Conservation (phyloP, 2,329 filamentous ascomycete species). For the Pyrenochaeta sp. region DNA sequence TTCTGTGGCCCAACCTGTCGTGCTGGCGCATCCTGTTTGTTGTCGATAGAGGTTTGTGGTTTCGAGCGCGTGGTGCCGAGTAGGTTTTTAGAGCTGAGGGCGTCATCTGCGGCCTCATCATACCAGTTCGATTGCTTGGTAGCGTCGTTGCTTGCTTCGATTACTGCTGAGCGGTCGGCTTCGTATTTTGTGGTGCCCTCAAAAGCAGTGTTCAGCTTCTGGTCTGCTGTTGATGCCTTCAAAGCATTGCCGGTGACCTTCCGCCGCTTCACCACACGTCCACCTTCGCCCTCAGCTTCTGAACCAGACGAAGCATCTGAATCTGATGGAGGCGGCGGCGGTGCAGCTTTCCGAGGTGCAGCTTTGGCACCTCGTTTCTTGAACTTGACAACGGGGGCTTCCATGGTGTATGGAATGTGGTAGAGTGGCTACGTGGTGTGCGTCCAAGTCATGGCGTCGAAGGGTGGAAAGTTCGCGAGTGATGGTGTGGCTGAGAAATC, state of each 20-base stretch:
- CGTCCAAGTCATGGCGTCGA: neutral
- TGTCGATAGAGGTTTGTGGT: slow-evolving; percentile 71
- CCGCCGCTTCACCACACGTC: slow-evolving; percentile 79
- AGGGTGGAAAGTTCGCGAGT: slow-evolving; percentile 34
- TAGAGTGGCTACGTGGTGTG: neutral
- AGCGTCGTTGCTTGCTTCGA: slow-evolving; percentile 80
- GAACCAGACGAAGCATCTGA: slow-evolving; percentile 73
- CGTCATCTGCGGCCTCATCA: slow-evolving; percentile 71
- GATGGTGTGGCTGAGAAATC: slow-evolving; percentile 36
- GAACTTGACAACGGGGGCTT: slow-evolving; percentile 72
- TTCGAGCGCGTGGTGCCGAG: slow-evolving; percentile 64
- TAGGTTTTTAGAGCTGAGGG: slow-evolving; percentile 63
- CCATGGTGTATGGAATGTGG: slow-evolving; percentile 36
- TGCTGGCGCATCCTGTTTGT: slow-evolving; percentile 76
- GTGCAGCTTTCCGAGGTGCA: slow-evolving; percentile 82
- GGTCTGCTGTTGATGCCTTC: slow-evolving; percentile 69
- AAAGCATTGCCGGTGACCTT: slow-evolving; percentile 73
- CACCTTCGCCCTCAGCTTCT: slow-evolving; percentile 72
- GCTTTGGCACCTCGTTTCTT: slow-evolving; percentile 84
- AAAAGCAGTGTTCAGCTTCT: slow-evolving; percentile 51
- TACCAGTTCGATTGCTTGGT: slow-evolving; percentile 92
- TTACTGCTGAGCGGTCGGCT: slow-evolving; percentile 68
- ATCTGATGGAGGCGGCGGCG: slow-evolving; percentile 70
- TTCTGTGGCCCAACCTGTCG: slow-evolving; percentile 85
- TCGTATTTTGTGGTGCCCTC: slow-evolving; percentile 63